These are phyloP conservation scores for Remersonia thermophila DNA, from an alignment of 2,329 filamentous ascomycete species.

Conservation along the genomic window DNA sequence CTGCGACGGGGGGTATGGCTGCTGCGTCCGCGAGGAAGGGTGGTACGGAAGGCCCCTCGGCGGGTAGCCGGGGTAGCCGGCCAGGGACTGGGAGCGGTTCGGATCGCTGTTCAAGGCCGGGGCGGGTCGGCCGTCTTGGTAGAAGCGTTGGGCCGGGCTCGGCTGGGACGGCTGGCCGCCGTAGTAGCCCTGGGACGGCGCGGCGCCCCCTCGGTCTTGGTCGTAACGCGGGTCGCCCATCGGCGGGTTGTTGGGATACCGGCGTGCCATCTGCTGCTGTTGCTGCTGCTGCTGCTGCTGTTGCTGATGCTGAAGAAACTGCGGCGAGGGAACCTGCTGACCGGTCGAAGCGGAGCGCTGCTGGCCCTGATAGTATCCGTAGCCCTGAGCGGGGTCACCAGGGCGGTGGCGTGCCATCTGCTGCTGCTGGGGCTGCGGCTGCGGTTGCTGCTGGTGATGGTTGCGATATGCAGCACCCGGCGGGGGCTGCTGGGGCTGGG, in stretches of 20 bases:
- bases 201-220: conserved; percentile 27
- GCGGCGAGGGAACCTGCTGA: conserved; percentile 32
- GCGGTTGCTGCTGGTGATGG: too few species aligned
- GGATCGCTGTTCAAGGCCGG: conserved; percentile 73
- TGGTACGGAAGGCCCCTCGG: too few species aligned
- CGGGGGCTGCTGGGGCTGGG: conserved; percentile 42
- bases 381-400: conserved; percentile 33
- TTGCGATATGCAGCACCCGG: too few species aligned
- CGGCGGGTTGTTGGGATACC: conserved; percentile 2
- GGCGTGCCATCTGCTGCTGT: conserved; percentile 19
- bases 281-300: conserved; percentile 29
- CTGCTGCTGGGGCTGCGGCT: too few species aligned
- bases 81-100: conserved; percentile 88
- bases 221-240: conserved; percentile 27
- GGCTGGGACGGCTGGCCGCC: conserved; percentile 21
- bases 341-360: conserved; percentile 37
- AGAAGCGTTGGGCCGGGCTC: conserved; percentile 44
- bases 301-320: conserved; percentile 37
- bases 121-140: conserved; percentile 47
- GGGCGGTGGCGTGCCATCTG: too few species aligned
- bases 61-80: conserved; percentile 53
- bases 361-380: conserved; percentile 42
- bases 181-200: conserved; percentile 33
- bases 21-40: too few species aligned
- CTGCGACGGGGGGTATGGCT: conserved; percentile 17